phyloP scores from a whole-genome alignment of 2,329 filamentous ascomycete genomes.

The Exophiala bonariae region DNA sequence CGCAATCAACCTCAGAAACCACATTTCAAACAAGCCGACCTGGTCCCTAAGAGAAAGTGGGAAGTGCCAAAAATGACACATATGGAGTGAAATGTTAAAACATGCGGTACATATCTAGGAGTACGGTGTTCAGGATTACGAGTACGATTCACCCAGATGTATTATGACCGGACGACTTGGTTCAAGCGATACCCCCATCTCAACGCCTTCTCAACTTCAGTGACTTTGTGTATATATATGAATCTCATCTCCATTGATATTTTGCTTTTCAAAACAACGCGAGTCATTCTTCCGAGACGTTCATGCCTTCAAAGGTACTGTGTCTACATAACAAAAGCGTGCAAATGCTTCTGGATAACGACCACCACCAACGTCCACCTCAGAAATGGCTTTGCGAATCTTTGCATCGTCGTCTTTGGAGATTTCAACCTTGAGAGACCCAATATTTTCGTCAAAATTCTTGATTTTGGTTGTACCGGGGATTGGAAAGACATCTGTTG shows the following conservation, averaged over 20 bases:
- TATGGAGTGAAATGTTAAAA: constrained; percentile 13
- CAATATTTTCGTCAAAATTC: constrained; percentile 31
- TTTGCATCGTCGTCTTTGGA: constrained; percentile 35
- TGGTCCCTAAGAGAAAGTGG: constrained; percentile 19
- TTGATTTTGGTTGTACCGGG: constrained; percentile 30
- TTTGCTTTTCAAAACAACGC: neutral
- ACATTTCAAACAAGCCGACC: constrained; percentile 16
- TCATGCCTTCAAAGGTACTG: constrained; percentile 24
- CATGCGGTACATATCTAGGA: neutral
- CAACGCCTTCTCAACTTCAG: constrained; percentile 9
- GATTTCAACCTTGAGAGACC: constrained; percentile 25
- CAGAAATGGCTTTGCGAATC: constrained; percentile 28
- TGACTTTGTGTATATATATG: constrained; percentile 11
- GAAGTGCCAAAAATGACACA: constrained; percentile 21
- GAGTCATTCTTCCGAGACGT: neutral
- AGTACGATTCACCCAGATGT: neutral
- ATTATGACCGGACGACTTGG: neutral
- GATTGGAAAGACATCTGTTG: constrained; percentile 27
- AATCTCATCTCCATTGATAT: no score
- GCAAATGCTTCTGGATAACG: constrained; percentile 27
- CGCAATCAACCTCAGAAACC: constrained; percentile 26
- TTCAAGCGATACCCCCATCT: neutral
- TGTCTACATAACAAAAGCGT: constrained; percentile 19
- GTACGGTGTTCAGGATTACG: no score
- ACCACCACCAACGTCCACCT: constrained; percentile 24